Evolutionary conservation across 1,139 yeast genomes (phyloP).

Genomic region (Saccharomyces hybrid): DNA sequence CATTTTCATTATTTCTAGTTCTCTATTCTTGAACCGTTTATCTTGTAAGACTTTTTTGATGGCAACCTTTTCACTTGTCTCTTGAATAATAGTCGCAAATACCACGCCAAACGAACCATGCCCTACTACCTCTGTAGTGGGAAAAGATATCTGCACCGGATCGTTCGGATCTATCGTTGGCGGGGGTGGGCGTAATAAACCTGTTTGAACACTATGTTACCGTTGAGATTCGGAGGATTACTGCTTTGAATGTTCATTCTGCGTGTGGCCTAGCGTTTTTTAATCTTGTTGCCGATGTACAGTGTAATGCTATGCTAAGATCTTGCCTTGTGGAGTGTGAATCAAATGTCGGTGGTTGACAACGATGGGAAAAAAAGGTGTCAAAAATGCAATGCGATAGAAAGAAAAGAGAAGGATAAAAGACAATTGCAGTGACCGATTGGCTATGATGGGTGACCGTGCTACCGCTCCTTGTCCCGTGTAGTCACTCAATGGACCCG

Average conservation of each 20-base stretch:
- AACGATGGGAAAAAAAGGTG: background rate
- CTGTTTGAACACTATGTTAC: slow-evolving; percentile 25
- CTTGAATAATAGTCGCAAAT: slow-evolving; percentile 73
- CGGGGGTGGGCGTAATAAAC: slow-evolving; percentile 24
- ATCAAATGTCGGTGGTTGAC: background rate
- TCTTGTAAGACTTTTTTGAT: slow-evolving; percentile 93
- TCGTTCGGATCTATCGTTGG: slow-evolving; percentile 14
- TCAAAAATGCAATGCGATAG: background rate
- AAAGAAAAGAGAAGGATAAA: background rate
- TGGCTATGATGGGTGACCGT: background rate
- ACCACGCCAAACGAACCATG: slow-evolving; percentile 98
- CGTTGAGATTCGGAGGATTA: slow-evolving; percentile 7
- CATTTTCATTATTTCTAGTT: slow-evolving; percentile 88
- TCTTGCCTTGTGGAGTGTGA: background rate
- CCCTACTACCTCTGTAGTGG: slow-evolving; percentile 65
- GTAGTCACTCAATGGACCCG: background rate
- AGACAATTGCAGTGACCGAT: background rate
- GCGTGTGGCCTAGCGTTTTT: background rate
- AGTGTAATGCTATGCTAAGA: background rate
- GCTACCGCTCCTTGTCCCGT: background rate
- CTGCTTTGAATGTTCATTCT: background rate
- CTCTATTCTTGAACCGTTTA: slow-evolving; percentile 91
- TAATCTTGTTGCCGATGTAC: background rate
- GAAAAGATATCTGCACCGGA: slow-evolving; percentile 32
- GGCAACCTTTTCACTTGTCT: slow-evolving; percentile 75